Evolutionary conservation across 2,329 filamentous ascomycete species (phyloP), one percentile per base, ranked within the genome.

Genomic region (Stemphylium lycopersici): DNA sequence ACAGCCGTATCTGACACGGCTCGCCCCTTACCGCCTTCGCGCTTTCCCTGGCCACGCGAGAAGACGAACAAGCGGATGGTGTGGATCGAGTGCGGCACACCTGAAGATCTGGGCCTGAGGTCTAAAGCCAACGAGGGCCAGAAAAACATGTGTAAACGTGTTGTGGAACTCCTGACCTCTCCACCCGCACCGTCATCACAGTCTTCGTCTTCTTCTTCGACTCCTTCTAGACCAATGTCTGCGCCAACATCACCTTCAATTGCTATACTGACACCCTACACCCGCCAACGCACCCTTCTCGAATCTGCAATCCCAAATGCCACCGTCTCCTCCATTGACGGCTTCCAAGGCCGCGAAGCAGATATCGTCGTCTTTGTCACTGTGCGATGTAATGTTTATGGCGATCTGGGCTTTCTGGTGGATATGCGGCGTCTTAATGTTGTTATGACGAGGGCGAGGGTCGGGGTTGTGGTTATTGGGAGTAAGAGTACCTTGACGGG

Each of bases 311-410:
- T 73, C 13, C 38, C 67, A 0, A 58, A 33, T 11, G 40, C 66
- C 22, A 61, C 77, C 41, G 66, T 78, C 1, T 76, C 68, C 1
- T 79, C 75, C 45, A 76, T 80, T 39, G 78, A 80, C 55, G 72
- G 72, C 3, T 80, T 77, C 54, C 77, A 81, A 48, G 78, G 76
- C 1, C 70, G 72, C 1, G 77, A 79, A 62, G 76, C 77, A 1
- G 79, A 80, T 41, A 66, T 80, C 29, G 63, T 80, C 2, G 68
- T 81, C 5, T 79, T 76, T 53, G 73, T 78, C 5, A 77, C 76
- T 1, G 77, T 79, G 5, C 65, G 78, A 7, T 78, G 75, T 55
- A 80, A 80, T 57, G 65, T 69, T 11, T 63, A 66, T 42, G 37
- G 55, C 4, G 67, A 79, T 7, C 72, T 79, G 53, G 77, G 78